phyloP scores from a whole-genome alignment of 441 rosid species.

The Manihot esculenta region DNA sequence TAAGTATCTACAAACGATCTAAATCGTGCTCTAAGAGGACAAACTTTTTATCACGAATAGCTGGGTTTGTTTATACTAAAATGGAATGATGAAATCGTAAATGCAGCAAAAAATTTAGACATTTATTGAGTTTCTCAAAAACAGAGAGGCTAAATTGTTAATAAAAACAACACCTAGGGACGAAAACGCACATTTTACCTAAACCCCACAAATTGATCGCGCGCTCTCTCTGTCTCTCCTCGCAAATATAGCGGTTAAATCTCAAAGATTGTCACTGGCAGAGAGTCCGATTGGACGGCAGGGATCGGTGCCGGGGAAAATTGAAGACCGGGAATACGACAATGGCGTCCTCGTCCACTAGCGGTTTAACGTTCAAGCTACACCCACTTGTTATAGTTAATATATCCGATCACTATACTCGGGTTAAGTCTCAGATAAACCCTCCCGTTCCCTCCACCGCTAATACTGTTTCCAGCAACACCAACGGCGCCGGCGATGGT shows the following conservation, averaged over 20 bases:
- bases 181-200: too few species aligned
- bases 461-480: constrained; percentile 14
- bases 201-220: neutral
- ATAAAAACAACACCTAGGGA: too few species aligned
- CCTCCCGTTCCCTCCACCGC: constrained; percentile 33
- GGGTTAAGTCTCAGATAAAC: constrained; percentile 81
- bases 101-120: too few species aligned
- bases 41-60: too few species aligned
- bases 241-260: neutral
- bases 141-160: too few species aligned
- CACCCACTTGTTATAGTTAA: constrained; percentile 93
- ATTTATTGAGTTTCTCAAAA: too few species aligned
- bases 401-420: constrained; percentile 89
- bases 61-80: too few species aligned
- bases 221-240: too few species aligned
- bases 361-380: constrained; percentile 94
- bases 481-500: constrained; percentile 33
- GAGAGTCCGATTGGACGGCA: neutral
- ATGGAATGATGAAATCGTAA: too few species aligned
- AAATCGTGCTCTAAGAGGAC: too few species aligned
- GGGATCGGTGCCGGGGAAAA: neutral
- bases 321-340: neutral
- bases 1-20: too few species aligned
- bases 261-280: neutral
- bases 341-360: constrained; percentile 91